Conservation (phyloP, 2,329 filamentous ascomycete species). For the Aspergillus aculeatus region DNA sequence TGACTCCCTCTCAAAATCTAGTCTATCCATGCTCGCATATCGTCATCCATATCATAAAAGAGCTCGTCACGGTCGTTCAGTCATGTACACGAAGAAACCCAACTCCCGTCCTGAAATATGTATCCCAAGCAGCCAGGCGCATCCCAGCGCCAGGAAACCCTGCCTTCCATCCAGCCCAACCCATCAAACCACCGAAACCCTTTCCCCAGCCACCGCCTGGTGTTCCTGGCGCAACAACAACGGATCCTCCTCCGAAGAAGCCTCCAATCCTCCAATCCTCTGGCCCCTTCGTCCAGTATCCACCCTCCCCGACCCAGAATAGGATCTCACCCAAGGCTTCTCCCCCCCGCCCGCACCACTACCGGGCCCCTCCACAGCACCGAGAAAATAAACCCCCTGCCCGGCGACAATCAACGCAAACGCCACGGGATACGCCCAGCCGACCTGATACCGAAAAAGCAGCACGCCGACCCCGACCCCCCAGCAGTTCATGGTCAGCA, state of each 20-base stretch:
- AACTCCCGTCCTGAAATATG: too few relatives aligned
- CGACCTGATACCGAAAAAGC: conserved; percentile 76
- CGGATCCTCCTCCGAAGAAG: neutral
- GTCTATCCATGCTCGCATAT: too few relatives aligned
- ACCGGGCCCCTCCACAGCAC: conserved; percentile 56
- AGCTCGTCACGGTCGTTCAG: too few relatives aligned
- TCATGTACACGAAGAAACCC: too few relatives aligned
- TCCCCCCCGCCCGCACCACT: conserved; percentile 69
- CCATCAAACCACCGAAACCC: neutral
- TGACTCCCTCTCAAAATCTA: too few relatives aligned
- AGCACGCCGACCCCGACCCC: conserved; percentile 86
- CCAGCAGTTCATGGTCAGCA: conserved; percentile 97
- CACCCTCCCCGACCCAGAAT: too few relatives aligned
- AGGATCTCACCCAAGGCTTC: conserved; percentile 6
- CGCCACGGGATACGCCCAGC: conserved; percentile 92
- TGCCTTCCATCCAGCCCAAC: too few relatives aligned
- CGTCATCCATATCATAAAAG: too few relatives aligned
- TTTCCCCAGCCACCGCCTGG: too few relatives aligned
- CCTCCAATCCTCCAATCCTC: neutral
- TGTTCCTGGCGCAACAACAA: neutral
- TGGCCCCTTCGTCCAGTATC: too few relatives aligned
- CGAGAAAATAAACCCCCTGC: conserved; percentile 81
- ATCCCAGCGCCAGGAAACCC: too few relatives aligned
- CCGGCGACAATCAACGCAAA: conserved; percentile 90
- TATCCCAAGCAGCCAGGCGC: too few relatives aligned